Evolutionary conservation across 768 basidiomycete species (phyloP).

Genomic region (Mycena crocata): DNA sequence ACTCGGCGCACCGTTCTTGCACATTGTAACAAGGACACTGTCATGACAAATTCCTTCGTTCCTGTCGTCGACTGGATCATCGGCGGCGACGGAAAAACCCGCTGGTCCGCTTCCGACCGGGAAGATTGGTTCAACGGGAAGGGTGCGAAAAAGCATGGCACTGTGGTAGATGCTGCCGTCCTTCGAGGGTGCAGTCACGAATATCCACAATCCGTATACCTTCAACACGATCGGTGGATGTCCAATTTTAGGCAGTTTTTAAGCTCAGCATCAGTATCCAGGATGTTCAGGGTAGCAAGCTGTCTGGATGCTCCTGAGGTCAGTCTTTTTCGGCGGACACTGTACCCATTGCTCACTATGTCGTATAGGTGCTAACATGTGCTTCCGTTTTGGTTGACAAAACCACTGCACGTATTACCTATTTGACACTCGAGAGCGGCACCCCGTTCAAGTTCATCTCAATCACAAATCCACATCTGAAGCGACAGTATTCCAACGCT

Average conservation of each 20-base stretch:
- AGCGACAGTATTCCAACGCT: neutral
- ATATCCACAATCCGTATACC: neutral
- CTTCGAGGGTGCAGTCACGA: neutral
- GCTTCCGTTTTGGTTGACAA: slow-evolving; percentile 1
- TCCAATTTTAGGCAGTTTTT: neutral
- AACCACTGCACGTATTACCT: neutral
- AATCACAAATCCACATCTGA: neutral
- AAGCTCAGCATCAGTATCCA: neutral
- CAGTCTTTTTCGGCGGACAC: neutral
- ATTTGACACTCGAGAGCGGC: neutral
- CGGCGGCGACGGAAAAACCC: neutral
- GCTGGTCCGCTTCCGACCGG: neutral
- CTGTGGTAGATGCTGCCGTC: neutral
- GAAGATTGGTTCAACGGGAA: neutral
- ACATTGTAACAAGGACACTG: no score
- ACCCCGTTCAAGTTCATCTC: neutral
- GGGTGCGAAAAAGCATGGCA: neutral
- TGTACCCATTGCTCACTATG: no score
- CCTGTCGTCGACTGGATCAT: slow-evolving; percentile 1
- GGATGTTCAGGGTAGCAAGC: neutral
- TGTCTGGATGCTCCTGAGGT: neutral
- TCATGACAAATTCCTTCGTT: neutral
- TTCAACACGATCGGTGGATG: neutral
- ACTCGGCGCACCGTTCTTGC: slow-evolving; percentile 1
- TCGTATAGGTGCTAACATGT: neutral